These are phyloP conservation scores for Tetrahymena thermophila DNA, from an alignment of 73 alveolate species.

Conservation along the genomic window DNA sequence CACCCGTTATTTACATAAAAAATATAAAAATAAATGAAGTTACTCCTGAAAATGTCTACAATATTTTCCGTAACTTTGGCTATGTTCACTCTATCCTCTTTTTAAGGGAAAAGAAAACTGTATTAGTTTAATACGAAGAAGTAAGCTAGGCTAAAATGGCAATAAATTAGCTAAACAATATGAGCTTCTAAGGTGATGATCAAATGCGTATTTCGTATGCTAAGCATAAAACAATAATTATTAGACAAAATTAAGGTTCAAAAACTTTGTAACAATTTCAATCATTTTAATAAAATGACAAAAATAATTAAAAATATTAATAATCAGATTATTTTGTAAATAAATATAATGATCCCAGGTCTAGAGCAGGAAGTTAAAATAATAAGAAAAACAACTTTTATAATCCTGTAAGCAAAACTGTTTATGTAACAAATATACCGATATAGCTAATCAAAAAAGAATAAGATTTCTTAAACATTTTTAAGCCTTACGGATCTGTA, in stretches of 20 bases:
- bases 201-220: not conserved
- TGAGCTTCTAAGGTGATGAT: not conserved
- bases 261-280: not conserved
- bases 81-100: not conserved
- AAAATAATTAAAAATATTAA: not conserved
- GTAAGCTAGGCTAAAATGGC: not conserved
- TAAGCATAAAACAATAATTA: not conserved
- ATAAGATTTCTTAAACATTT: not conserved
- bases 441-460: not conserved
- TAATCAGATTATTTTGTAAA: not conserved
- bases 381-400: not conserved
- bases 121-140: not conserved
- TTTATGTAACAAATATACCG: not conserved
- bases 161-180: not conserved
- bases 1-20: not conserved
- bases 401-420: not conserved
- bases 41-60: not conserved
- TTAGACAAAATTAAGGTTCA: not conserved
- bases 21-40: not conserved
- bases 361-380: not conserved
- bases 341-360: not conserved
- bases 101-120: not conserved
- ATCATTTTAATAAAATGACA: not conserved
- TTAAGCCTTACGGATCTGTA: not conserved
- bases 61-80: not conserved